A percentile compares a stretch with the other conserved stretches of the same genome.
Conservation (phyloP, 345 rosid species). For the Populus pruinosa region DNA sequence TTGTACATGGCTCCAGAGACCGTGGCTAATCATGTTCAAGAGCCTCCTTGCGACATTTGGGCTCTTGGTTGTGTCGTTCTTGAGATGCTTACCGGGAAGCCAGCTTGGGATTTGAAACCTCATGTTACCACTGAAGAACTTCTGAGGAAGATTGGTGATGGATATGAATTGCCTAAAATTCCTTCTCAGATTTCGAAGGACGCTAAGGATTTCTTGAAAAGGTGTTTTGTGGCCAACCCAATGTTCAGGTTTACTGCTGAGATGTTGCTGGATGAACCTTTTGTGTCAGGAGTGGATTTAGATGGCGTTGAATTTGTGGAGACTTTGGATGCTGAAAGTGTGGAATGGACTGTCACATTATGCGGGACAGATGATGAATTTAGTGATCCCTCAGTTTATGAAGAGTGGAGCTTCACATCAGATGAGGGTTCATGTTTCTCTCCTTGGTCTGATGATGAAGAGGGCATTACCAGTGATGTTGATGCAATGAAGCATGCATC, state of each 20-base stretch:
- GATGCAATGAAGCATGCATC: not conserved
- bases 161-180: conserved; percentile 52
- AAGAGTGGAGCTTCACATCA: conserved; percentile 2
- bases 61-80: conserved; percentile 72
- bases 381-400: not conserved
- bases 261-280: conserved; percentile 74
- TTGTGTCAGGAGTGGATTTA: conserved; percentile 35
- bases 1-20: conserved; percentile 81
- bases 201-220: conserved; percentile 64
- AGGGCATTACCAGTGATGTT: not conserved
- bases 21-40: conserved; percentile 49
- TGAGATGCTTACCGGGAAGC: conserved; percentile 72
- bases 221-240: conserved; percentile 61
- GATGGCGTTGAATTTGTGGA: not conserved
- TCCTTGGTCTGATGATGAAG: not conserved
- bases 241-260: conserved; percentile 62
- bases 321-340: not conserved
- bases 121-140: conserved; percentile 35
- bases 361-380: not conserved
- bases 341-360: not conserved
- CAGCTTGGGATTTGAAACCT: conserved; percentile 47
- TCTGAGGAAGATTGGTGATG: conserved; percentile 54
- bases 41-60: conserved; percentile 80
- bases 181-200: conserved; percentile 56
- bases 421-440: conserved; percentile 13